Conservation (phyloP, 73 alveolate species). For the Paramecium primaurelia region DNA sequence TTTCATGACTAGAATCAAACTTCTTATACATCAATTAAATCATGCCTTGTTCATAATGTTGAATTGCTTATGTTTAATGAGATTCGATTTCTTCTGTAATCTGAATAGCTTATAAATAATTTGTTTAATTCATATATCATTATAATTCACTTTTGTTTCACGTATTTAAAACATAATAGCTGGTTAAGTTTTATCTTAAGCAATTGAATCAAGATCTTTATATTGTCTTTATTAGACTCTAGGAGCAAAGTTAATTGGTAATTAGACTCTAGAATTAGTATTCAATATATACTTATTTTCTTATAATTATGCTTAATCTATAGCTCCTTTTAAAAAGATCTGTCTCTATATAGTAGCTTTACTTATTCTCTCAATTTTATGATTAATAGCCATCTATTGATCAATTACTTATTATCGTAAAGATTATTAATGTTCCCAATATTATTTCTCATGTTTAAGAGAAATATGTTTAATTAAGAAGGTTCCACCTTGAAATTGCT, state of each 20-base stretch:
- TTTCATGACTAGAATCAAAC: not conserved
- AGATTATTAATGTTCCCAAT: not conserved
- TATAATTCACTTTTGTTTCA: constrained; percentile 36
- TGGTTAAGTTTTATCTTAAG: constrained; percentile 26
- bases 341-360: not conserved
- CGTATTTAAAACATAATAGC: not conserved
- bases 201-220: constrained; percentile 8
- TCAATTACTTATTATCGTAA: not conserved
- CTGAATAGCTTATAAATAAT: not conserved
- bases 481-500: not conserved
- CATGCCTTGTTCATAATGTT: constrained; percentile 1
- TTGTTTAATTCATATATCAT: constrained; percentile 34
- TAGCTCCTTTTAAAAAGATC: not conserved
- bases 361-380: not conserved
- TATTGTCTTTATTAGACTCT: not conserved
- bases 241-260: constrained; percentile 28
- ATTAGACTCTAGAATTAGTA: not conserved
- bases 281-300: not conserved
- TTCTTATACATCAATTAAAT: not conserved
- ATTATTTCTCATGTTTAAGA: not conserved
- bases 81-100: not conserved
- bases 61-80: not conserved
- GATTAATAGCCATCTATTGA: not conserved
- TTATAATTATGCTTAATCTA: not conserved
- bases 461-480: not conserved